phyloP scores from a whole-genome alignment of 2,329 filamentous ascomycete species.

The Colletotrichum simmondsii region DNA sequence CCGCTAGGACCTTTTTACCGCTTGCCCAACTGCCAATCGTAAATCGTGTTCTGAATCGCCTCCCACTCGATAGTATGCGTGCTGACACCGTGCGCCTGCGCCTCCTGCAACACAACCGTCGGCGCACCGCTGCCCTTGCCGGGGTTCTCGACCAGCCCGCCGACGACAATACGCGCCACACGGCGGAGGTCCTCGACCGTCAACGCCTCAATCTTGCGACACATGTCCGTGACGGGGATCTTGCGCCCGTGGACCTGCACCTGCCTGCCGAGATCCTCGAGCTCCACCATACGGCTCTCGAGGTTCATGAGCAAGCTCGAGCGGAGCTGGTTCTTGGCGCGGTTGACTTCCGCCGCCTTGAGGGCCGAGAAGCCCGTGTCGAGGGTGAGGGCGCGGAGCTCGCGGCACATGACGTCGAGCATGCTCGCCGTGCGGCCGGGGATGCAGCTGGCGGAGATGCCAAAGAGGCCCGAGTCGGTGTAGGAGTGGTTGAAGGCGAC shows the following conservation, averaged over 20 bases:
- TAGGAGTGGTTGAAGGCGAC: conserved; percentile 98
- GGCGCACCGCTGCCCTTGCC: conserved; percentile 87
- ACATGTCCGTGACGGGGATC: conserved; percentile 94
- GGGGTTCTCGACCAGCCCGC: conserved; percentile 78
- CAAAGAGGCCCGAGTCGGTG: conserved; percentile 94
- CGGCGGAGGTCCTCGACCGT: conserved; percentile 83
- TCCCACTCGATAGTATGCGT: conserved; percentile 82
- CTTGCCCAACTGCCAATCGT: conserved; percentile 83
- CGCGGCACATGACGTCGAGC: conserved; percentile 95
- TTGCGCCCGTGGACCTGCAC: conserved; percentile 97
- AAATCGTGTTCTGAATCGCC: conserved; percentile 88
- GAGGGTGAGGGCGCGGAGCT: conserved; percentile 81
- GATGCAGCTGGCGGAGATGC: conserved; percentile 87
- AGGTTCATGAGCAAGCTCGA: conserved; percentile 96
- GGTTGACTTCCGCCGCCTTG: conserved; percentile 80
- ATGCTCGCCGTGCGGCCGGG: conserved; percentile 83
- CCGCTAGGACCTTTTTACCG: conserved; percentile 34
- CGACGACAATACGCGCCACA: conserved; percentile 82
- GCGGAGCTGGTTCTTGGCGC: conserved; percentile 96
- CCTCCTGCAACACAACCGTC: conserved; percentile 95
- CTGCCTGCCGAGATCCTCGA: conserved; percentile 94
- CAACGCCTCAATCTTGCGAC: conserved; percentile 82
- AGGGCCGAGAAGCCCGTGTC: conserved; percentile 80
- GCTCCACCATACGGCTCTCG: conserved; percentile 95
- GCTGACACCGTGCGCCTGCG: conserved; percentile 76